Evolutionary conservation across 1,139 yeast species (phyloP), one percentile per base, ranked within the genome.

Genomic region (Suhomyces bolitotheri): DNA sequence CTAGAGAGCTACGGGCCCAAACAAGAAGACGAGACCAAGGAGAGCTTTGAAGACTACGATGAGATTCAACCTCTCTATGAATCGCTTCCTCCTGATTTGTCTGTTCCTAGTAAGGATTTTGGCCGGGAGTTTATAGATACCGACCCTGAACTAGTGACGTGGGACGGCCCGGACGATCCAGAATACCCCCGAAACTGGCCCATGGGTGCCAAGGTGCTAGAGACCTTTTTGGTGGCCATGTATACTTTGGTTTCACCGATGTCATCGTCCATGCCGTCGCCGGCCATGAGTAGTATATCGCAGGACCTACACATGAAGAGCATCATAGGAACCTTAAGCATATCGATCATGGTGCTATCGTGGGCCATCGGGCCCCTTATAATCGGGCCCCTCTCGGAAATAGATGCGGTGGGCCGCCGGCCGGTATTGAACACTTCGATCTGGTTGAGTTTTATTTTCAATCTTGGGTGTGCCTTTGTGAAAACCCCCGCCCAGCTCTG

Each of bases 161-260:
- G 85, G 85, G 82, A 79, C 26, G 78, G 80, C 4, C 69, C 65
- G 2, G 71, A 76, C 39, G 87, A 81, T 49, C 80, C 82, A 0
- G 60, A 59, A 14, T 71, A 73, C 46, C 85, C 88, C 22, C 59
- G 84, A 41, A 81, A 81, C 55, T 81, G 86, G 86, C 21, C 70
- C 0, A 11, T 41, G 0, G 13, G 35, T 1, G 49, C 60, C 22
- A 79, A 80, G 48, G 54, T 69, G 47, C 38, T 57, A 13, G 72
- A 73, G 34, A 72, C 80, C 3, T 35, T 52, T 7, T 53, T 78
- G n/a, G 82, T 78, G 2, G 59, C 82, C 0, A 25, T 69, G 7
- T 78, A 77, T 49, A 73, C 83, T 7, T 61, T 79, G 34, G 57
- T 78, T 7, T 68, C 82, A 0, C 83, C 85, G 1, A 66, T 79